Percentiles rank a stretch among this genome's conserved stretches.
phyloP scores from a whole-genome alignment of 2,329 filamentous ascomycete species.

The Fusarium tricinctum region DNA sequence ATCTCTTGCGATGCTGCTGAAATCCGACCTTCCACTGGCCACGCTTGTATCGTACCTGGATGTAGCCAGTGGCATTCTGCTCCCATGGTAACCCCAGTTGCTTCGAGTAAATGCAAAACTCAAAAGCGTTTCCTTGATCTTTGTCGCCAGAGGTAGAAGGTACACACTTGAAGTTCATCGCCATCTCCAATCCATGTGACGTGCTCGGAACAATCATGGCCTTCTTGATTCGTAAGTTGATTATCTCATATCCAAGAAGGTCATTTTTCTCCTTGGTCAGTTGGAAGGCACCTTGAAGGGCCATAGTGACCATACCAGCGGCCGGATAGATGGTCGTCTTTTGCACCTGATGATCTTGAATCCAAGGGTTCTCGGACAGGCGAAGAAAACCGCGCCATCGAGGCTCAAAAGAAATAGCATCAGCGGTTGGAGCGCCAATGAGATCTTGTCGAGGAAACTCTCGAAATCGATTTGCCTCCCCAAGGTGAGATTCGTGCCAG shows the following conservation, averaged over 20 bases:
- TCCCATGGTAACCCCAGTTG: slow-evolving; percentile 58
- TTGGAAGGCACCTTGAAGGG: slow-evolving; percentile 62
- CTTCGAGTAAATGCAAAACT: slow-evolving; percentile 64
- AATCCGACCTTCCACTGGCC: slow-evolving; percentile 40
- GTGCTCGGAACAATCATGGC: slow-evolving; percentile 66
- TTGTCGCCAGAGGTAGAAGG: not conserved
- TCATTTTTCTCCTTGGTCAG: slow-evolving; percentile 47
- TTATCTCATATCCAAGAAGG: slow-evolving; percentile 59
- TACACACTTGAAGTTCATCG: slow-evolving; percentile 59
- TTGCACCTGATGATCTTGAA: slow-evolving; percentile 66
- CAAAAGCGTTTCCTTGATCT: slow-evolving; percentile 37
- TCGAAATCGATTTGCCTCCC: slow-evolving; percentile 60
- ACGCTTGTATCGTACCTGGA: slow-evolving; percentile 50
- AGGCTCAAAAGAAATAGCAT: slow-evolving; percentile 61
- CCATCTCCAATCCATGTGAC: slow-evolving; percentile 64
- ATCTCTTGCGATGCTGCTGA: slow-evolving; percentile 40
- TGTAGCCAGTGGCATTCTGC: slow-evolving; percentile 57
- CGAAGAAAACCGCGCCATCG: slow-evolving; percentile 66
- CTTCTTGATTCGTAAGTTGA: slow-evolving; percentile 62
- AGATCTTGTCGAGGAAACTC: slow-evolving; percentile 64
- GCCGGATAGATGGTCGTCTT: slow-evolving; percentile 66
- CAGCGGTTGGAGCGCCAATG: slow-evolving; percentile 62
- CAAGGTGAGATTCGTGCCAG: slow-evolving; percentile 67
- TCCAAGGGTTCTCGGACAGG: slow-evolving; percentile 65
- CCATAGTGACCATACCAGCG: slow-evolving; percentile 65